Evolutionary conservation across 257 asterid genomes (phyloP).

Genomic region (Verbascum thapsus): DNA sequence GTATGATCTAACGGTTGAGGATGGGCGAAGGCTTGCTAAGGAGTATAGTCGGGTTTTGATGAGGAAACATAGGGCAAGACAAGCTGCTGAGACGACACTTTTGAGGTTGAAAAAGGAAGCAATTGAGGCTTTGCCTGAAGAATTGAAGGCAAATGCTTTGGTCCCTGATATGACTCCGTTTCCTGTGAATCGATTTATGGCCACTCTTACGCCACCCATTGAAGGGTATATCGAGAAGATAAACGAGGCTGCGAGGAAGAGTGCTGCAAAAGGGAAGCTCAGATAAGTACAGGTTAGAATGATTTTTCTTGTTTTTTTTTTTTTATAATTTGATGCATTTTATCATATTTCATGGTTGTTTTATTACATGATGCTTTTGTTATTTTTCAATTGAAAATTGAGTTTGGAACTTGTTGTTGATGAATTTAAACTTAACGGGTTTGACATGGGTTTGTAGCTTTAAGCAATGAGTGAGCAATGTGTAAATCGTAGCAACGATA

Average conservation of each 20-base stretch:
- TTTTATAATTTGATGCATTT: neutral
- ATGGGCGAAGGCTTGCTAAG: slow-evolving; percentile 79
- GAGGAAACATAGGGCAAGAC: slow-evolving; percentile 89
- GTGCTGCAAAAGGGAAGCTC: slow-evolving; percentile 65
- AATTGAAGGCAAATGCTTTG: slow-evolving; percentile 72
- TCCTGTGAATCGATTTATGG: slow-evolving; percentile 75
- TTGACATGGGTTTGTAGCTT: neutral
- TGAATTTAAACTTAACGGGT: neutral
- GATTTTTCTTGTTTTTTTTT: neutral
- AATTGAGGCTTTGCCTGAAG: slow-evolving; percentile 81
- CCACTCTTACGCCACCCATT: slow-evolving; percentile 89
- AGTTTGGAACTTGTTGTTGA: neutral
- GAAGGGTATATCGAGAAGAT: slow-evolving; percentile 89
- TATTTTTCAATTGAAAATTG: too few relatives aligned
- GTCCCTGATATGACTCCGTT: slow-evolving; percentile 75
- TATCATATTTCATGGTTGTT: neutral
- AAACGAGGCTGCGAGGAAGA: slow-evolving; percentile 78
- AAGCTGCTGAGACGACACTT: slow-evolving; percentile 69
- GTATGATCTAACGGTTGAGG: slow-evolving; percentile 78
- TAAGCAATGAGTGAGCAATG: too few relatives aligned
- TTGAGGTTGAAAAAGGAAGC: slow-evolving; percentile 78
- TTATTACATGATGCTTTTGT: too few relatives aligned
- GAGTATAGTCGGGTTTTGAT: slow-evolving; percentile 83
- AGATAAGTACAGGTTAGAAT: slow-evolving; percentile 48
- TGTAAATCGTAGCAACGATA: too few relatives aligned